Evolutionary conservation across 2,329 filamentous ascomycete genomes (phyloP).

Genomic region (Westerdykella ornata): DNA sequence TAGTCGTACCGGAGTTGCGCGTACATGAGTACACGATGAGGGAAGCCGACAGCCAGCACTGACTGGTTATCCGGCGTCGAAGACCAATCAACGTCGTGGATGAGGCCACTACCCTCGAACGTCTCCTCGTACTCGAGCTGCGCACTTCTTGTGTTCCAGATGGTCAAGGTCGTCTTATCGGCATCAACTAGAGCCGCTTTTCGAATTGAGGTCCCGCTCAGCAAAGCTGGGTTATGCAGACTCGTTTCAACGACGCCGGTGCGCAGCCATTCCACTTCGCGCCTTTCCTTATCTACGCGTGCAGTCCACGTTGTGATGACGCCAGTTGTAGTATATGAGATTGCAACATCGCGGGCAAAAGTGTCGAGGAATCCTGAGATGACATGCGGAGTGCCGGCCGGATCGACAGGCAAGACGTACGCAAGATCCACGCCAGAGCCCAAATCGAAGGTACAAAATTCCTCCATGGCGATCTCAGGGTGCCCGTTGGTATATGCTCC

Average conservation of each 20-base stretch:
- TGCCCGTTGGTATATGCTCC: slow-evolving; percentile 25
- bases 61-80: slow-evolving; percentile 84
- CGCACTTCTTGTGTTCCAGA: slow-evolving; percentile 81
- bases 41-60: slow-evolving; percentile 86
- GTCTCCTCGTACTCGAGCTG: slow-evolving; percentile 75
- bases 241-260: slow-evolving; percentile 78
- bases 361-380: slow-evolving; percentile 76
- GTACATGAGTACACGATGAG: slow-evolving; percentile 73
- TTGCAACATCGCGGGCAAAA: slow-evolving; percentile 77
- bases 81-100: slow-evolving; percentile 89
- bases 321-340: slow-evolving; percentile 73
- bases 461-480: slow-evolving; percentile 45
- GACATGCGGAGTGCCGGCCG: slow-evolving; percentile 65
- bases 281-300: slow-evolving; percentile 55
- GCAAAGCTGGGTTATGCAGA: slow-evolving; percentile 64
- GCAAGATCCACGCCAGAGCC: slow-evolving; percentile 48
- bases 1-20: slow-evolving; percentile 90
- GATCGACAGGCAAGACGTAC: slow-evolving; percentile 73
- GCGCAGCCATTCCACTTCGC: slow-evolving; percentile 68
- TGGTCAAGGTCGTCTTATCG: slow-evolving; percentile 67
- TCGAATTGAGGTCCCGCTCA: slow-evolving; percentile 77
- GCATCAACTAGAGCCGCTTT: slow-evolving; percentile 79
- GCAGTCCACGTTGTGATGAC: slow-evolving; percentile 80
- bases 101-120: slow-evolving; percentile 65
- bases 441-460: slow-evolving; percentile 68